Evolutionary conservation across 768 basidiomycete genomes (phyloP).

Genomic region (Mycena amicta): DNA sequence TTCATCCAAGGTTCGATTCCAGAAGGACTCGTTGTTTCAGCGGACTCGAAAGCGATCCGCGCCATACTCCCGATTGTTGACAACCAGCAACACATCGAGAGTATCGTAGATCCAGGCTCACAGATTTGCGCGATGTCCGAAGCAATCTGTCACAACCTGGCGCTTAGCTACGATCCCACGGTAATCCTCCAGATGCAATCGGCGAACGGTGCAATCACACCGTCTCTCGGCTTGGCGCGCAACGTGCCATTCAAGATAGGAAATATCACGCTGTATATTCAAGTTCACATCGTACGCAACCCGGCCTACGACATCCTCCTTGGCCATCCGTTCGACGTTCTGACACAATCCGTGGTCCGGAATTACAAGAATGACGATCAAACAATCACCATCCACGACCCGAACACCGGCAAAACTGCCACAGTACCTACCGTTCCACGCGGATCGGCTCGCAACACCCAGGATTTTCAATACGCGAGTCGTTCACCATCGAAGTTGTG

Average conservation of each 20-base stretch:
- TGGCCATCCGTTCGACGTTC: conserved; percentile 1
- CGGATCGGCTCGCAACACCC: background rate
- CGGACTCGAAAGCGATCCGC: conserved; percentile 14
- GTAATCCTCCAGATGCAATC: background rate
- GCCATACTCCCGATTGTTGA: conserved; percentile 16
- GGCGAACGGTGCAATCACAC: background rate
- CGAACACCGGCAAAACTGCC: background rate
- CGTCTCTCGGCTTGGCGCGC: background rate
- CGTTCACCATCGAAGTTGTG: no score
- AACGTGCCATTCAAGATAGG: background rate
- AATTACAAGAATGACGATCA: background rate
- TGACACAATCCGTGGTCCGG: background rate
- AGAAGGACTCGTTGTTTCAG: background rate
- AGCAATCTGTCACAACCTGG: conserved; percentile 10
- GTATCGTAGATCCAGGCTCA: conserved; percentile 24
- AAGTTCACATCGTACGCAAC: background rate
- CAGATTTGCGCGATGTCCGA: conserved; percentile 26
- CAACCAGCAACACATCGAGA: no score
- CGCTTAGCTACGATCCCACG: background rate
- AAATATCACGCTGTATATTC: background rate
- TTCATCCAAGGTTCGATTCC: conserved; percentile 19
- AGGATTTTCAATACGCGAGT: conserved; percentile 2
- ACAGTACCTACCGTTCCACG: conserved; percentile 5
- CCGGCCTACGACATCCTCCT: background rate
- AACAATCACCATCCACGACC: conserved; percentile 6